phyloP scores from a whole-genome alignment of 768 basidiomycete genomes.

The Trametes meyenii region DNA sequence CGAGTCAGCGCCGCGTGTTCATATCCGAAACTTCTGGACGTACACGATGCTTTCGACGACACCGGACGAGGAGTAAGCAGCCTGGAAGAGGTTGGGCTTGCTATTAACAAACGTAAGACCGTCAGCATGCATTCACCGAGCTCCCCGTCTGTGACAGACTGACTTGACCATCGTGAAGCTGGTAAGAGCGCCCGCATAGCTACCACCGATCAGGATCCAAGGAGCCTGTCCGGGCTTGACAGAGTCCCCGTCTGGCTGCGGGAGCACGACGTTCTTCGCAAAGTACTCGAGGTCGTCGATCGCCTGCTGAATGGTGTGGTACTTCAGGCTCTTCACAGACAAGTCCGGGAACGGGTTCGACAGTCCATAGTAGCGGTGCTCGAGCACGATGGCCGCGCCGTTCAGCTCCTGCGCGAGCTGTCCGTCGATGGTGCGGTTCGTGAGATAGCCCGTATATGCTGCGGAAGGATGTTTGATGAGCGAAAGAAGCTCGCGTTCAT shows the following conservation, averaged over 20 bases:
- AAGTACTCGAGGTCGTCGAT: conserved; percentile 76
- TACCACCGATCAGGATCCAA: conserved; percentile 48
- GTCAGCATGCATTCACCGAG: background rate
- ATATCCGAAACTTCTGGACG: background rate
- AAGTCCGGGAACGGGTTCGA: conserved; percentile 72
- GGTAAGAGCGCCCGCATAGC: conserved; percentile 49
- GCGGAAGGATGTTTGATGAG: background rate
- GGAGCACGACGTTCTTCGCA: conserved; percentile 62
- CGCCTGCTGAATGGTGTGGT: conserved; percentile 74
- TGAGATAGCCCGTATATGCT: conserved; percentile 54
- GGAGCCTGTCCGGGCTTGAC: conserved; percentile 55
- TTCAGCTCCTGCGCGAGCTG: conserved; percentile 66
- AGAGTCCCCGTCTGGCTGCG: conserved; percentile 65
- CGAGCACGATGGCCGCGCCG: conserved; percentile 63
- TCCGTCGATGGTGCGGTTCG: conserved; percentile 65
- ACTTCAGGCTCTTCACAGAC: conserved; percentile 53
- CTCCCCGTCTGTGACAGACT: conserved; percentile 19
- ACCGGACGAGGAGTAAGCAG: conserved; percentile 68
- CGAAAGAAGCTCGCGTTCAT: background rate
- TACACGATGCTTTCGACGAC: conserved; percentile 63
- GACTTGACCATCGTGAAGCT: conserved; percentile 74
- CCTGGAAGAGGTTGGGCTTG: conserved; percentile 60
- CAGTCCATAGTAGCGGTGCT: conserved; percentile 77
- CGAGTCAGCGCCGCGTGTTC: background rate
- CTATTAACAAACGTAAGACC: conserved; percentile 35